These are phyloP conservation scores for Pseudonitzschia pungens DNA, from an alignment of 108 stramenopile species.

Conservation along the genomic window DNA sequence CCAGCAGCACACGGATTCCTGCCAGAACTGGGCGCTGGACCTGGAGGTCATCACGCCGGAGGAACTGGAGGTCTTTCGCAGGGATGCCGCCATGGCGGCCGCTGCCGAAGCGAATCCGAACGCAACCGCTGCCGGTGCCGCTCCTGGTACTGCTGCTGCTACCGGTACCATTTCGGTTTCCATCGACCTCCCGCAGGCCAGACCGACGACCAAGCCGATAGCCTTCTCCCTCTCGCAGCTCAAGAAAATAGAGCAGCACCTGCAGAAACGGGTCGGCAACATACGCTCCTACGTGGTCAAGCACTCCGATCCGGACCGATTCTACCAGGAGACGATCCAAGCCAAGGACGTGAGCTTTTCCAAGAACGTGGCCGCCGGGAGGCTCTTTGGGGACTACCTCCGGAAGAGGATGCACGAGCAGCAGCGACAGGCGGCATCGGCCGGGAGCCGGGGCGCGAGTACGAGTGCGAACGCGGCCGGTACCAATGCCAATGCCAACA, in stretches of 20 bases:
- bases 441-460: neutral
- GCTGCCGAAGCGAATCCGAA: neutral
- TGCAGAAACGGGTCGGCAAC: conserved; percentile 61
- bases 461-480: neutral
- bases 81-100: neutral
- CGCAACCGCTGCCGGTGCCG: neutral
- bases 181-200: no score
- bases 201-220: neutral
- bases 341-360: conserved; percentile 44
- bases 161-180: no score
- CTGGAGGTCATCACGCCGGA: conserved; percentile 46
- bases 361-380: conserved; percentile 3
- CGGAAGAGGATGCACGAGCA: neutral
- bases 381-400: neutral
- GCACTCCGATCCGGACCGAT: conserved; percentile 61
- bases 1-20: conserved; percentile 53
- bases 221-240: conserved; percentile 26
- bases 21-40: conserved; percentile 46
- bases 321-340: conserved; percentile 56
- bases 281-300: conserved; percentile 75
- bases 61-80: neutral
- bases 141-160: no score
- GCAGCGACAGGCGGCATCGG: neutral
- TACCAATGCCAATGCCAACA: conserved; percentile 12
- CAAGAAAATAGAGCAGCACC: conserved; percentile 45